These are phyloP conservation scores for Blepharisma stoltei DNA, from an alignment of 73 alveolate species.

Conservation along the genomic window DNA sequence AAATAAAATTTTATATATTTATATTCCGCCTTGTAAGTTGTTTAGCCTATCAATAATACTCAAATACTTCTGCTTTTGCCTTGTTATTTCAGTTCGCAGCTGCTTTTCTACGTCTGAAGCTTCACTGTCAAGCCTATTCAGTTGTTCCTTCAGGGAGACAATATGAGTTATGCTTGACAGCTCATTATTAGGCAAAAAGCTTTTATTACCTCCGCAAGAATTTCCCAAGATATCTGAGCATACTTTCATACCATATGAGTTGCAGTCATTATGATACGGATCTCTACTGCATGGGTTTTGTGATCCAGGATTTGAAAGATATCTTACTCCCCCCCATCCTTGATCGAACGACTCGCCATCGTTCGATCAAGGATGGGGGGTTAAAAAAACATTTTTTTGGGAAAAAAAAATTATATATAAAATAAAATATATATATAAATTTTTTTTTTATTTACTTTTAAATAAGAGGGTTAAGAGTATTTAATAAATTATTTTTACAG, in stretches of 20 bases:
- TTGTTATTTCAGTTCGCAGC: not conserved
- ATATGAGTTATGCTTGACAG: not conserved
- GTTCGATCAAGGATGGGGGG: too few species aligned
- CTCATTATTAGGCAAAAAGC: too few species aligned
- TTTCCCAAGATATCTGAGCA: slow-evolving; percentile 20
- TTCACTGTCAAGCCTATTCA: not conserved
- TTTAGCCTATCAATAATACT: slow-evolving; percentile 1
- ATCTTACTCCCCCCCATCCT: too few species aligned
- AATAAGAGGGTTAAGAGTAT: too few species aligned
- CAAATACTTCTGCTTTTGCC: slow-evolving; percentile 17
- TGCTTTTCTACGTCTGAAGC: not conserved
- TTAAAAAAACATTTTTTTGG: too few species aligned
- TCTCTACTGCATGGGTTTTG: slow-evolving; percentile 2
- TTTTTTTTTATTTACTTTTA: too few species aligned
- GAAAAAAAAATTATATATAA: too few species aligned
- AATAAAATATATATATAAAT: too few species aligned
- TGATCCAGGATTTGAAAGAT: not conserved
- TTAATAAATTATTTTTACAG: too few species aligned
- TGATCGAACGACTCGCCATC: too few species aligned
- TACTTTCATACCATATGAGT: not conserved
- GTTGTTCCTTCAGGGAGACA: not conserved
- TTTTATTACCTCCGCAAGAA: not conserved
- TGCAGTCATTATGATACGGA: not conserved
- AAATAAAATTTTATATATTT: not conserved
- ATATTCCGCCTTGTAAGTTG: not conserved